Percentiles rank a stretch among this genome's conserved stretches.
Evolutionary conservation across 2,329 filamentous ascomycete species (phyloP).

Genomic region (Hypoxylon sp.): DNA sequence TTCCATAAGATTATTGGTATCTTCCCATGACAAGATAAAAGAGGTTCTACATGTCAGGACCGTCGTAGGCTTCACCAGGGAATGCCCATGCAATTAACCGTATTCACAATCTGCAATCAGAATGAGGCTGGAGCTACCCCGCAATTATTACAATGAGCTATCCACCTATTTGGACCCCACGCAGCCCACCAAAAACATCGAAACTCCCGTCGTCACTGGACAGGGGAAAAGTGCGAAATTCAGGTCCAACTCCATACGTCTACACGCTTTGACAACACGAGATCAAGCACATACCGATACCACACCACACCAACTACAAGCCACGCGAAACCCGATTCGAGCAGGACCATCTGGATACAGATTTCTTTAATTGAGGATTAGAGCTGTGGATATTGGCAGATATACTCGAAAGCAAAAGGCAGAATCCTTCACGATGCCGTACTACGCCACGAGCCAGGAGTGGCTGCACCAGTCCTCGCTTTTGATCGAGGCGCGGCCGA

Average conservation of each 20-base stretch:
- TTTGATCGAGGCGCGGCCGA: slow-evolving; percentile 87
- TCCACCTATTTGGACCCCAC: slow-evolving; percentile 20
- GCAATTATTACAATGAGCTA: slow-evolving; percentile 18
- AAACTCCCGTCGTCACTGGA: slow-evolving; percentile 28
- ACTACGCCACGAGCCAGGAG: slow-evolving; percentile 84
- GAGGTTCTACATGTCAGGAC: no score
- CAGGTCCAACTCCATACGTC: slow-evolving; percentile 14
- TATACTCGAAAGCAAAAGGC: neutral
- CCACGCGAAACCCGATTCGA: neutral
- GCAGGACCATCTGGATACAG: neutral
- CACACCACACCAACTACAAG: neutral
- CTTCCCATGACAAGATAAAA: neutral
- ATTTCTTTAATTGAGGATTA: neutral
- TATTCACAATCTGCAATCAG: neutral
- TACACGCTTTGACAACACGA: slow-evolving; percentile 18
- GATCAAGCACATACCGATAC: slow-evolving; percentile 2
- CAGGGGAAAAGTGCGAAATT: slow-evolving; percentile 36
- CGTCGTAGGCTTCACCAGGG: neutral
- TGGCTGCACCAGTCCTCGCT: slow-evolving; percentile 91
- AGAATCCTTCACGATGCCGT: slow-evolving; percentile 71
- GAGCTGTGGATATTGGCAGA: neutral
- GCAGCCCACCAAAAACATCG: slow-evolving; percentile 23
- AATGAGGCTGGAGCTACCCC: slow-evolving; percentile 39
- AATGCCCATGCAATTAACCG: slow-evolving; percentile 11
- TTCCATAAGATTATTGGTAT: neutral